These are phyloP conservation scores for Ceratocystis lukuohia DNA, from an alignment of 2,329 filamentous ascomycete genomes.

Conservation along the genomic window DNA sequence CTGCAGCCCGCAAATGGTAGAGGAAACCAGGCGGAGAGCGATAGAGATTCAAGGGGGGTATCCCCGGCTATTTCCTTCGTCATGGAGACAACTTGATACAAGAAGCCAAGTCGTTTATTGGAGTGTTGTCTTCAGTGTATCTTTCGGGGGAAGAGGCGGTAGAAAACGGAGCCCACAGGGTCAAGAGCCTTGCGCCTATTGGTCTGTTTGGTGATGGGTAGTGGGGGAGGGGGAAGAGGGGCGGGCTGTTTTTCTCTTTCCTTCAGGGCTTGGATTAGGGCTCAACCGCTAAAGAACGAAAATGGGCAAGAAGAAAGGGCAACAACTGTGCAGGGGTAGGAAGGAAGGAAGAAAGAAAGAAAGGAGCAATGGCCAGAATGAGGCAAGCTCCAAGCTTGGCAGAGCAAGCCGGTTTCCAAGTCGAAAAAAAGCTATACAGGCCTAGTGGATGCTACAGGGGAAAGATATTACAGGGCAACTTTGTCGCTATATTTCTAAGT, in stretches of 20 bases:
- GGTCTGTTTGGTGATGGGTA: neutral
- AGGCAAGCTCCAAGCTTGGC: conserved; percentile 9
- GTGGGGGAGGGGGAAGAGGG: neutral
- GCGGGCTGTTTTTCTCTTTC: neutral
- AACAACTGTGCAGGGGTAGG: too few relatives aligned
- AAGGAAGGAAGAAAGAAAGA: neutral
- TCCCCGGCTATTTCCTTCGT: neutral
- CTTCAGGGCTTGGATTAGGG: neutral
- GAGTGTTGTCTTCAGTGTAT: too few relatives aligned
- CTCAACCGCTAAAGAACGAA: neutral
- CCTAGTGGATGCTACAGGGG: too few relatives aligned
- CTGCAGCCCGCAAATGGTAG: too few relatives aligned
- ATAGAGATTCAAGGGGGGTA: neutral
- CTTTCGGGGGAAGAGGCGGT: neutral
- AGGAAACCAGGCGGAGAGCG: neutral
- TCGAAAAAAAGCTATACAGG: too few relatives aligned
- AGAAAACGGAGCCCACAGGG: neutral
- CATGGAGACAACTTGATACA: neutral
- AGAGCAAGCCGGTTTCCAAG: neutral
- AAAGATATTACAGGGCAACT: too few relatives aligned
- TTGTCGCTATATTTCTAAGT: too few relatives aligned
- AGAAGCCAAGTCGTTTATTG: too few relatives aligned
- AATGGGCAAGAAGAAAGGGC: neutral
- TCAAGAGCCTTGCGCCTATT: neutral
- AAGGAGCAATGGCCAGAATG: conserved; percentile 11